Evolutionary conservation across 257 asterid genomes (phyloP), one percentile per base, ranked within the genome.

Genomic region (Agastache rugosa): DNA sequence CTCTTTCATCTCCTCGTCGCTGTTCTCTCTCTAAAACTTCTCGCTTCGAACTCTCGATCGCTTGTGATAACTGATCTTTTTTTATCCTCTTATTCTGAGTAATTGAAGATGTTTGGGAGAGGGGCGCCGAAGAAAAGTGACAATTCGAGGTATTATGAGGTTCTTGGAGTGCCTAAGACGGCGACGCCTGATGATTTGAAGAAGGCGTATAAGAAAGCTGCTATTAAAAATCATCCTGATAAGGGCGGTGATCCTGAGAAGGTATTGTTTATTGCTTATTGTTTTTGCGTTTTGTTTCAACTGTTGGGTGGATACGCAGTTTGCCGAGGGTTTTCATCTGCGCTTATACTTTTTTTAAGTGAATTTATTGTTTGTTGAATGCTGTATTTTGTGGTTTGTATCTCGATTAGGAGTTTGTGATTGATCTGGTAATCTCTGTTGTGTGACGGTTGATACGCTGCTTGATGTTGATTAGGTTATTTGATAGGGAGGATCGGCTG

Each of bases 191-290:
- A 91, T 58, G 97, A 89, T 74, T 81, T 91, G 67, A 91, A 91
- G 87, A 91, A 91, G 82, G 96, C 97, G 37, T 91, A 91, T 75
- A 85, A 77, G 73, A 91, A 89, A 76, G 92, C 96, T 10, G 97
- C 97, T 16, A 91, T 91, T 22, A 91, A 91, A 74, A 89, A 91
- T 37, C 97, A 91, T 80, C 97, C 96, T 8, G 96, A 89, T 59
- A 91, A 91, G 86, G 96, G 97, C 15, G 96, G 97, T n/a, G 96
- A 91, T 11, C 97, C 97, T 17, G 96, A 91, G 64, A 91, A 91
- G 96, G 97, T 81, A 74, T 4, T 6, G 56, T 22, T 37, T 39
- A 47, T 47, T 12, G 39, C 15, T 14, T 9, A 41, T 4, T 15
- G 23, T 27, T 17, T n/a, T 25, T 0, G 14, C 11, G 2, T 14